Percentiles rank a stretch among this genome's conserved stretches.
phyloP scores from a whole-genome alignment of 2,329 filamentous ascomycete genomes.

The Monilinia fructigena region DNA sequence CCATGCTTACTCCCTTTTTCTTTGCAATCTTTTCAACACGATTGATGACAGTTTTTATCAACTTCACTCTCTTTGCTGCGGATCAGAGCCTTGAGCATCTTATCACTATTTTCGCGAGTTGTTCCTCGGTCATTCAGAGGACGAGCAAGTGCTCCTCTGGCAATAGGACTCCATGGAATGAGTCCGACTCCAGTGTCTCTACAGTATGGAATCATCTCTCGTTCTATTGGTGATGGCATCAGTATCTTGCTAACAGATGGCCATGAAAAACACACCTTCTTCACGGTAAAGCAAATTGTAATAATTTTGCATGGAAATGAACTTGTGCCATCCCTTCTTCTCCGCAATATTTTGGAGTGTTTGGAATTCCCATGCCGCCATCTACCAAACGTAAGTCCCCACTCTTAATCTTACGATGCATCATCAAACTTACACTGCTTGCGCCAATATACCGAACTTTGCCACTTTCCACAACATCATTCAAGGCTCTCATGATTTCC shows the following conservation, averaged over 20 bases:
- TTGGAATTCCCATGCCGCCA: slow-evolving; percentile 55
- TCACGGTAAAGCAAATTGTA: slow-evolving; percentile 62
- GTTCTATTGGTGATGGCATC: slow-evolving; percentile 36
- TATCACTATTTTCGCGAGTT: slow-evolving; percentile 32
- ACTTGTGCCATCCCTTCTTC: slow-evolving; percentile 58
- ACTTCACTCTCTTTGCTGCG: slow-evolving; percentile 34
- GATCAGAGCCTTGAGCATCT: slow-evolving; percentile 26
- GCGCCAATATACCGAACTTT: slow-evolving; percentile 54
- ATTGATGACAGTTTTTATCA: slow-evolving; percentile 35
- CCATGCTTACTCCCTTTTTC: slow-evolving; percentile 58
- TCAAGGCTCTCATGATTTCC: slow-evolving; percentile 61
- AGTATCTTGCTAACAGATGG: slow-evolving; percentile 4
- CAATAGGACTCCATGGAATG: slow-evolving; percentile 44
- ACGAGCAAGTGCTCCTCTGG: slow-evolving; percentile 41
- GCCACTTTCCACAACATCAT: slow-evolving; percentile 58
- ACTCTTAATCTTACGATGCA: slow-evolving; percentile 24
- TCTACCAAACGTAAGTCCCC: slow-evolving; percentile 37
- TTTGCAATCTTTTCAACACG: slow-evolving; percentile 57
- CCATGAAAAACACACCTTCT: slow-evolving; percentile 44
- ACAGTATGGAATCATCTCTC: slow-evolving; percentile 43
- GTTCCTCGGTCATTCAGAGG: slow-evolving; percentile 32
- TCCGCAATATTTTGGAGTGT: slow-evolving; percentile 57
- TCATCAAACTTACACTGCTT: slow-evolving; percentile 42
- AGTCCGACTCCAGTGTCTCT: slow-evolving; percentile 40
- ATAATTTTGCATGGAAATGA: slow-evolving; percentile 60